Conservation (phyloP, 1,284 basidiomycete species). For the Ustilago hordei region DNA sequence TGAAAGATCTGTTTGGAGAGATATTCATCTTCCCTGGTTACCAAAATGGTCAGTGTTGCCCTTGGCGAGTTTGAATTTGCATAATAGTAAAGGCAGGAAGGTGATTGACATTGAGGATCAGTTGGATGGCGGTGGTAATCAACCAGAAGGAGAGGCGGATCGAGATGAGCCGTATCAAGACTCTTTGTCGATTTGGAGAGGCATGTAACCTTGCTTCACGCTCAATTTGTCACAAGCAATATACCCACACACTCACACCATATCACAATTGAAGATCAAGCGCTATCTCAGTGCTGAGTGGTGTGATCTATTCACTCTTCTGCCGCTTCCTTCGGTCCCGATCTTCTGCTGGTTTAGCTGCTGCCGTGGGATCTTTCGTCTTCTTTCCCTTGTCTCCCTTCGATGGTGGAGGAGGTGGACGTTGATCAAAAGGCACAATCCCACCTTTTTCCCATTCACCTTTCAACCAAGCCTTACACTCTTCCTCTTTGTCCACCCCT, state of each 20-base stretch:
- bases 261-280: not conserved
- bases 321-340: conserved; percentile 41
- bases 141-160: not conserved
- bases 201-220: conserved; percentile 26
- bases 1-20: conserved; percentile 41
- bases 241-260: conserved; percentile 14
- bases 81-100: conserved; percentile 17
- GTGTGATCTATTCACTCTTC: conserved; percentile 47
- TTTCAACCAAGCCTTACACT: conserved; percentile 53
- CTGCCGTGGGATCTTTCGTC: conserved; percentile 17
- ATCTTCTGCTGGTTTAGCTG: not conserved
- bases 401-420: conserved; percentile 21
- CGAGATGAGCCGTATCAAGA: conserved; percentile 5
- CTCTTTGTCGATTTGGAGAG: conserved; percentile 38
- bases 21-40: conserved; percentile 35
- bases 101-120: conserved; percentile 21
- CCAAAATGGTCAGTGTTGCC: conserved; percentile 49
- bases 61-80: conserved; percentile 22
- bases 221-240: conserved; percentile 1
- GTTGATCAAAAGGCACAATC: conserved; percentile 55
- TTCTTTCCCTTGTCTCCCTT: conserved; percentile 45
- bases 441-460: conserved; percentile 56
- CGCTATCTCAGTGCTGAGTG: not conserved
- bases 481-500: conserved; percentile 13
- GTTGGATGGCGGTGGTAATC: conserved; percentile 12